phyloP scores from a whole-genome alignment of 2,329 filamentous ascomycete species.

The Diaporthe ampelina region DNA sequence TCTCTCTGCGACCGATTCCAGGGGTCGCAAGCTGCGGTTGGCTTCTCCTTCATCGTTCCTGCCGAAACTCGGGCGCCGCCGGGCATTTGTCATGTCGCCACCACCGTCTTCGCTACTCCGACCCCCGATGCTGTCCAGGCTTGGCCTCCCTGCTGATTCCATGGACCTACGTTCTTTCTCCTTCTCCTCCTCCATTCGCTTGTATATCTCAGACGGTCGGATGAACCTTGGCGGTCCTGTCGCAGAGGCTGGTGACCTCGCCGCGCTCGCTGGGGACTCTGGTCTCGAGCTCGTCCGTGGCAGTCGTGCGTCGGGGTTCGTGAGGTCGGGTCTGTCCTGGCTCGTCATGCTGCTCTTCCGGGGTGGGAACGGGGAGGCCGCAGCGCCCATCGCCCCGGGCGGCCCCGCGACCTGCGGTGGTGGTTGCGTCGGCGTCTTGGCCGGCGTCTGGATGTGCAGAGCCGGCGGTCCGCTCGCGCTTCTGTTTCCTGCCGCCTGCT shows the following conservation, averaged over 20 bases:
- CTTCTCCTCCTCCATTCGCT: conserved; percentile 76
- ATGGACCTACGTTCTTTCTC: conserved; percentile 68
- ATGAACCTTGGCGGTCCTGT: conserved; percentile 74
- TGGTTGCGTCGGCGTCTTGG: conserved; percentile 25
- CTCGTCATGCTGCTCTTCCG: conserved; percentile 74
- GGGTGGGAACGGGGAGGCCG: conserved; percentile 64
- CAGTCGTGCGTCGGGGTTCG: conserved; percentile 37
- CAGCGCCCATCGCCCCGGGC: conserved; percentile 38
- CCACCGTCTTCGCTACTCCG: conserved; percentile 45
- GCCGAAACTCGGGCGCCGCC: conserved; percentile 46
- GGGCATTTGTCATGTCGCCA: conserved; percentile 34
- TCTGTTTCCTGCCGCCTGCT: conserved; percentile 41
- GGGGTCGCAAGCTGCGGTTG: conserved; percentile 54
- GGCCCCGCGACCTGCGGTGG: conserved; percentile 23
- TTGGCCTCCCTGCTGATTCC: conserved; percentile 68
- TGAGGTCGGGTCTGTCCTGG: conserved; percentile 51
- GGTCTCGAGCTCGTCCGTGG: conserved; percentile 50
- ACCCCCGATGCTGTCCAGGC: conserved; percentile 63
- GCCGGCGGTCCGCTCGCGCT: conserved; percentile 44
- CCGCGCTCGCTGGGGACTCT: conserved; percentile 54
- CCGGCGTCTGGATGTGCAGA: conserved; percentile 44
- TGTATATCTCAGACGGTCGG: conserved; percentile 83
- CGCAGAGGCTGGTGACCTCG: conserved; percentile 52
- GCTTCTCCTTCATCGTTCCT: conserved; percentile 54
- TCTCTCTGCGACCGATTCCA: conserved; percentile 69